Evolutionary conservation across 108 stramenopile species (phyloP).

Genomic region (Nitzschia sp.): DNA sequence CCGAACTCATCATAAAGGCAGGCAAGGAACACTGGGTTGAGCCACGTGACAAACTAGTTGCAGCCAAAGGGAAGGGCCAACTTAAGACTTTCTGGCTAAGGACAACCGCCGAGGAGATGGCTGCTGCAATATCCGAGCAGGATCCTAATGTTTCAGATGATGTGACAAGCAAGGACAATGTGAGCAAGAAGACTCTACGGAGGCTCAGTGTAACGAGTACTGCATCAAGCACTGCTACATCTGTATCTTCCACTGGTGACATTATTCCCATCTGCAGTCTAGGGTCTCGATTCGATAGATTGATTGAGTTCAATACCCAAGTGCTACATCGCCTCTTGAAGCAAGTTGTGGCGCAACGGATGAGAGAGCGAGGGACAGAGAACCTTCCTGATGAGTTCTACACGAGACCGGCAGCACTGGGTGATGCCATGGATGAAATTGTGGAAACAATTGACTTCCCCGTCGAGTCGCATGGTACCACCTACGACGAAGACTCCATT

Average conservation of each 20-base stretch:
- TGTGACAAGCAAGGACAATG: background rate
- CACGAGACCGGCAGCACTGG: background rate
- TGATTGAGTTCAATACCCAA: slow-evolving; percentile 11
- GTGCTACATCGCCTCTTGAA: slow-evolving; percentile 7
- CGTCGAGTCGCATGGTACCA: background rate
- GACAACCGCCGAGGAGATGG: background rate
- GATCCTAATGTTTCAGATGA: background rate
- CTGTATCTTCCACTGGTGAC: background rate
- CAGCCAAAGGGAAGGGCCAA: slow-evolving; percentile 64
- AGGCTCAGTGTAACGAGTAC: background rate
- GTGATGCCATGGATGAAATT: slow-evolving; percentile 24
- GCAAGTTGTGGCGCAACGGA: slow-evolving; percentile 5
- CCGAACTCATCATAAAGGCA: slow-evolving; percentile 38
- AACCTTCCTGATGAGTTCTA: background rate
- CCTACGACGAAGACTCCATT: background rate
- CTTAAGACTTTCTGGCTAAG: slow-evolving; percentile 45
- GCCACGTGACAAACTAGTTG: slow-evolving; percentile 36
- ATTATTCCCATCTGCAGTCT: background rate
- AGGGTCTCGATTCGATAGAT: background rate
- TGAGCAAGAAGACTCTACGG: background rate
- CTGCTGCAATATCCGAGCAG: background rate
- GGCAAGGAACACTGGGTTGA: slow-evolving; percentile 53
- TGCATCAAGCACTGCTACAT: background rate
- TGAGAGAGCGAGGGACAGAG: background rate
- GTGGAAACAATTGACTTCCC: slow-evolving; percentile 26